These are phyloP conservation scores for Pseudomonodictys pantanalensis DNA, from an alignment of 495 filamentous ascomycete genomes.

Conservation along the genomic window DNA sequence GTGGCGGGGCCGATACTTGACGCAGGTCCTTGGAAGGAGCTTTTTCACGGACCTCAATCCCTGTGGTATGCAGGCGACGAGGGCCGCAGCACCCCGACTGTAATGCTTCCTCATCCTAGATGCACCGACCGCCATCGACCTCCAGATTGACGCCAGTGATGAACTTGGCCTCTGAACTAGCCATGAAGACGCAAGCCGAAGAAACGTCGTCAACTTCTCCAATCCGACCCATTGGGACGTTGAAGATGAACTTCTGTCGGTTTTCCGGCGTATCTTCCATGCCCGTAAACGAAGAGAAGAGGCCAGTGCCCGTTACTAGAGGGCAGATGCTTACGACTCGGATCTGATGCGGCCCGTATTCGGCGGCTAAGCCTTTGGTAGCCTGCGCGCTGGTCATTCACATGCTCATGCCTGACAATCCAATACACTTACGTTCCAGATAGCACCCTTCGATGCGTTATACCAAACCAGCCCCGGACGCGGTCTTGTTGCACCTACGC, in stretches of 20 bases:
- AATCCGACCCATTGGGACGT: constrained; percentile 63
- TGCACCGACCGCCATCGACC: constrained; percentile 54
- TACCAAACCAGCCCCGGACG: constrained; percentile 70
- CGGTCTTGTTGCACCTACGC: constrained; percentile 60
- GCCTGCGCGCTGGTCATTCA: constrained; percentile 39
- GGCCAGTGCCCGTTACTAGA: constrained; percentile 59
- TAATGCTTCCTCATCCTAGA: no score
- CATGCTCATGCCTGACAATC: background rate
- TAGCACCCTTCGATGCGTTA: constrained; percentile 65
- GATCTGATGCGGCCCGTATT: constrained; percentile 64
- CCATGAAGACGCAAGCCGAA: constrained; percentile 64
- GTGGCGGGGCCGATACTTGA: no score
- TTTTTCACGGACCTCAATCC: no score
- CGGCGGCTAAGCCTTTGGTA: constrained; percentile 64
- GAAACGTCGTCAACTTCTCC: constrained; percentile 65
- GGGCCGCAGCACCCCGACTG: no score
- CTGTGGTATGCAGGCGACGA: no score
- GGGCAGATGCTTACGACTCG: constrained; percentile 64
- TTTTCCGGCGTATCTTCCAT: constrained; percentile 68
- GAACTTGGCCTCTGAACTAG: constrained; percentile 65
- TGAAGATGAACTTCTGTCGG: constrained; percentile 61
- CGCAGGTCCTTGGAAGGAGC: no score
- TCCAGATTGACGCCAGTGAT: constrained; percentile 66
- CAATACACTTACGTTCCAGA: constrained; percentile 53
- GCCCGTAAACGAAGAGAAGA: constrained; percentile 65